Evolutionary conservation across 2,329 filamentous ascomycete species (phyloP), one percentile per base, ranked within the genome.

Genomic region (Leptographium wingfieldii): DNA sequence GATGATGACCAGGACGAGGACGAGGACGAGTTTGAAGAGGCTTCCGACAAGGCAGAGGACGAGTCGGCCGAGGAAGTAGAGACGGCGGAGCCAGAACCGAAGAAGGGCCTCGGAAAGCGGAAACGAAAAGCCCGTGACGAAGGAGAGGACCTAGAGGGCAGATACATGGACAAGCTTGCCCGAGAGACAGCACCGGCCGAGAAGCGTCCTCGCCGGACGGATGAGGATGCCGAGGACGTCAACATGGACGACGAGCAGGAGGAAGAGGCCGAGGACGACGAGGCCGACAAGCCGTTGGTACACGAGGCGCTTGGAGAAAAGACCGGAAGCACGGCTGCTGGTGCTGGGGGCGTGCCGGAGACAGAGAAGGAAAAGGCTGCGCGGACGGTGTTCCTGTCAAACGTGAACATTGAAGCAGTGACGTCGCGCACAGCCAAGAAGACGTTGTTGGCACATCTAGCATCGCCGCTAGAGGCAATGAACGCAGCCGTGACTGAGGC

Each of bases 321-420:
- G 33, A 11, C 29, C 9, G 74, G 40, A 33, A 55, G 14, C 38
- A 16, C 27, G 25, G 74, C 74, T 10, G 73, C 72, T 7, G 65
- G 73, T 70, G 80, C 75, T 73, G 84, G 78, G 71, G 75, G 66
- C 55, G 74, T 76, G 29, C 5, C 27, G 16, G 57, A 53, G 3
- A 12, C n/a, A 12, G 55, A 60, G 16, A 46, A 38, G n/a, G 60
- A 95, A 64, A 67, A 95, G 75, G 88, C 92, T 10, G 82, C 83
- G 61, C 87, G 94, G 60, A 99, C 94, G 7, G 84, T 97, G 51
- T 99, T 97, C 74, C 77, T 99, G 14, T 88, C 88, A 68, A 99
- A 99, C 68, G 90, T 99, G 54, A 91, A 91, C 16, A 86, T 82
- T 27, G 78, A 86, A 58, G 90, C 90, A 51, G 90, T 97, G 68